phyloP scores from a whole-genome alignment of 2,329 filamentous ascomycete genomes.

The Cadophora malorum region DNA sequence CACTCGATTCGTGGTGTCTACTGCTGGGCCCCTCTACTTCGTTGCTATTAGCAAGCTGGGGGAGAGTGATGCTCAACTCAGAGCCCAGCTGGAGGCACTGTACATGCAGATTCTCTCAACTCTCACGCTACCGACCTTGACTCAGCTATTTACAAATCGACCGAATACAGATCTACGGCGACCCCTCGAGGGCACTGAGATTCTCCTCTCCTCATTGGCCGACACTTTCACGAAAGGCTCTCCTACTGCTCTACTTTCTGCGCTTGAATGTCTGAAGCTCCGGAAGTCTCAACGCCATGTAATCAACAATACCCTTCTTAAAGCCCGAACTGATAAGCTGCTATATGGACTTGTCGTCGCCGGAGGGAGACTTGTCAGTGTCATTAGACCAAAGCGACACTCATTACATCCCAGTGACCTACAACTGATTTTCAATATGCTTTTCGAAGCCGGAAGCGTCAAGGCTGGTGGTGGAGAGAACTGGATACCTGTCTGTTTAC shows the following conservation, averaged over 20 bases:
- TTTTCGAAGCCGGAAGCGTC: constrained; percentile 92
- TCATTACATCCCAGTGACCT: constrained; percentile 95
- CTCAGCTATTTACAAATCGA: constrained; percentile 84
- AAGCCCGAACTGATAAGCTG: constrained; percentile 75
- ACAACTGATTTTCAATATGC: constrained; percentile 98
- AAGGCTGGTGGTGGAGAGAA: constrained; percentile 94
- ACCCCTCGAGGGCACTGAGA: constrained; percentile 89
- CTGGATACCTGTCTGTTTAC: constrained; percentile 95
- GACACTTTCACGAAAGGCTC: constrained; percentile 96
- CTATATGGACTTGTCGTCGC: constrained; percentile 95
- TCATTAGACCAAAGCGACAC: constrained; percentile 91
- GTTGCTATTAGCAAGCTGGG: constrained; percentile 90
- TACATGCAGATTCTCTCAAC: constrained; percentile 99
- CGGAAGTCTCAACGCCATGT: constrained; percentile 84
- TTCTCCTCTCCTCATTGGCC: constrained; percentile 86
- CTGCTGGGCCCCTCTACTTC: constrained; percentile 87
- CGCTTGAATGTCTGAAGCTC: constrained; percentile 91
- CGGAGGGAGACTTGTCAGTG: constrained; percentile 90
- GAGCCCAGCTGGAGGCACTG: constrained; percentile 86
- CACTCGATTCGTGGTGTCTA: constrained; percentile 83
- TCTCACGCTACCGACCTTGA: constrained; percentile 84
- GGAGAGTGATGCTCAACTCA: constrained; percentile 90
- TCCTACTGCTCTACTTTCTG: constrained; percentile 84
- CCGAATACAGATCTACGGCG: constrained; percentile 93
- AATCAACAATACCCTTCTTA: constrained; percentile 88